These are phyloP conservation scores for Rhodotorula kratochvilovae DNA, from an alignment of 768 basidiomycete species.

Conservation along the genomic window DNA sequence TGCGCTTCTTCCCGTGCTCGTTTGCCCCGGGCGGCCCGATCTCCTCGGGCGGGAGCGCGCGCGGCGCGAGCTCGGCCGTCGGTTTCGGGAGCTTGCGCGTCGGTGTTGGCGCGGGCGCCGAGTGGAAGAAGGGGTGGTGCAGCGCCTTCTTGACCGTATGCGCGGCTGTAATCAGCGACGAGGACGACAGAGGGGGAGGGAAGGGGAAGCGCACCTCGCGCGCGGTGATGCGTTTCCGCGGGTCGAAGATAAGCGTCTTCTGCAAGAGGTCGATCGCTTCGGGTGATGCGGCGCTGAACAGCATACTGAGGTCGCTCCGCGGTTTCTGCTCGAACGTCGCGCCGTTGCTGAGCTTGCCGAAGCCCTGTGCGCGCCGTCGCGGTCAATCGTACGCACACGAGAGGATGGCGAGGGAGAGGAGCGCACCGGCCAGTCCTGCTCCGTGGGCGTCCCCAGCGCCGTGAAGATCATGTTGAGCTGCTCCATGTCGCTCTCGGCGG, in stretches of 20 bases:
- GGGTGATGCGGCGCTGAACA: constrained; percentile 84
- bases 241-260: constrained; percentile 78
- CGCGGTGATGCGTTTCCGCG: constrained; percentile 71
- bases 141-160: constrained; percentile 64
- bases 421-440: constrained; percentile 92
- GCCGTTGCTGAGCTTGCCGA: constrained; percentile 85
- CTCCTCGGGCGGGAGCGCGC: constrained; percentile 52
- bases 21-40: constrained; percentile 2
- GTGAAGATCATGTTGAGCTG: constrained; percentile 91
- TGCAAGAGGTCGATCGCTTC: constrained; percentile 78
- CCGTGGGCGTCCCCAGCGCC: constrained; percentile 90
- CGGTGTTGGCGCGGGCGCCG: constrained; percentile 59
- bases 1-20: constrained; percentile 5
- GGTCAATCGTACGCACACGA: not conserved
- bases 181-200: not conserved
- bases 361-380: constrained; percentile 57
- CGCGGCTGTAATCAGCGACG: too few relatives aligned
- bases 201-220: constrained; percentile 58
- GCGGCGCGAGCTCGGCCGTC: constrained; percentile 50
- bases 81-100: constrained; percentile 80
- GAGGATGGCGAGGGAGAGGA: too few relatives aligned
- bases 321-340: constrained; percentile 80
- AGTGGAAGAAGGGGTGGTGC: constrained; percentile 73
- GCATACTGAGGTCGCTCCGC: constrained; percentile 70
- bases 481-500: constrained; percentile 94